Base-by-base conservation (phyloP, 257 asterid species). In the Solanum bulbocastanum region DNA sequence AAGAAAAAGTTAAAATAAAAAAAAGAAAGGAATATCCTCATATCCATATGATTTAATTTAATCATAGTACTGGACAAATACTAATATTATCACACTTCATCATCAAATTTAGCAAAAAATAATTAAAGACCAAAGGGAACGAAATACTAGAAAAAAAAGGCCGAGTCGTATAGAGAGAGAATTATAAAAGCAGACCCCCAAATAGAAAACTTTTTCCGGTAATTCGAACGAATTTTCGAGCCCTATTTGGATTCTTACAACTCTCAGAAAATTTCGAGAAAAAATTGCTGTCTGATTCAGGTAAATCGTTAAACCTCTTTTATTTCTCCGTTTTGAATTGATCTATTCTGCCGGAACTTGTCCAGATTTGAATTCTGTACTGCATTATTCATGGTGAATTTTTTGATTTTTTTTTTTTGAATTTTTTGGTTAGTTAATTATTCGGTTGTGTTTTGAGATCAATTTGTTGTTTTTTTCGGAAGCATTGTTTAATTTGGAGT, bases 311-410 rank as follows among this genome's bases (percentile, higher is more conserved):
- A 62, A 46, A 79, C 85, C 85, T 88, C 35, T 13, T 72, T 56
- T 56, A 13, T 75, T 6, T 42, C 10, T 23, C 13, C 56, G 36
- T 27, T 39, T 75, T 75, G 56, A 88, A 85, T 92, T 86, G 87
- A 89, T 91, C 88, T 83, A 40, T 76, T 82, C 76, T 87, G 87
- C 62, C 39, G 94, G 22, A 68, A 27, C 74, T 14, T 14, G 91
- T 89, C 92, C 91, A 88, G 95, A 91, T 94, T 91, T 65, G 33
- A 81, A 83, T 89, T 76, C 36, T 91, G 85, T 78, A 88, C 85
- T 83, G n/a, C 84, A 76, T 76, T 76, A 76, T 76, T 14, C 37
- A 76, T 40, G 36, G 46, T 14, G 60, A 13, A n/a, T 40, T 30
- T 30, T 66, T 69, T 66, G 8, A 6, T 4, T 35, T 39, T 18